Evolutionary conservation across 2,329 filamentous ascomycete species (phyloP), one percentile per base, ranked within the genome.

Genomic region (Fusarium sp.): DNA sequence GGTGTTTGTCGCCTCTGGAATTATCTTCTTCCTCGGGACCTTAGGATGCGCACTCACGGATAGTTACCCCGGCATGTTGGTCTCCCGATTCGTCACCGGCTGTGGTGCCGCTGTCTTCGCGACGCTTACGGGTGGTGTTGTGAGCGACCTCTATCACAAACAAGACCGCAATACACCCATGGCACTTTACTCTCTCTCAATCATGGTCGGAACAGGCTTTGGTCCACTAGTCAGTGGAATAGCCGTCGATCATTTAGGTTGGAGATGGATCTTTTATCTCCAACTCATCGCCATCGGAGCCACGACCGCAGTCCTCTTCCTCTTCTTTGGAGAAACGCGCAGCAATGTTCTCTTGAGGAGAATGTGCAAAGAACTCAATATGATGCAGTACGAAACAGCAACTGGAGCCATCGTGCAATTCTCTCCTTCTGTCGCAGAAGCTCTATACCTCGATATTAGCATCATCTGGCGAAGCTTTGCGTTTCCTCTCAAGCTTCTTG

Each of bases 191-290:
- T 89, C 90, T 0, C 88, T 88, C 0, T 84, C 86, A 8, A 91
- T 91, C 0, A 82, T 93, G 6, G 86, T 89, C 16, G 92, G 91
- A 0, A 92, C 90, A 0, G 91, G 91, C 0, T 79, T 91, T 1
- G 91, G 91, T 0, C 91, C 91, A 1, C 69, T 93, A 7, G 78
- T 91, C 1, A 88, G 86, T 27, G 90, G 91, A 3, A 87, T 87
- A 58, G 86, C 93, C 31, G 89, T 89, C 0, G 85, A 91, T 14
- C 85, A 88, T 57, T 84, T 86, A 0, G 85, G 83, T 2, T 93
- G 90, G 90, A 83, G 90, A 31, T 93, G 91, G 91, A 88, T 93
- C 6, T 93, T 92, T 79, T 93, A 91, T 77, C 79, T 91, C 1
- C 92, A 93, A 72, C 85, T 90, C 18, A 92, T 93, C 27, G 83